phyloP scores from a whole-genome alignment of 2,329 filamentous ascomycete genomes.

The Rosellinia necatrix region DNA sequence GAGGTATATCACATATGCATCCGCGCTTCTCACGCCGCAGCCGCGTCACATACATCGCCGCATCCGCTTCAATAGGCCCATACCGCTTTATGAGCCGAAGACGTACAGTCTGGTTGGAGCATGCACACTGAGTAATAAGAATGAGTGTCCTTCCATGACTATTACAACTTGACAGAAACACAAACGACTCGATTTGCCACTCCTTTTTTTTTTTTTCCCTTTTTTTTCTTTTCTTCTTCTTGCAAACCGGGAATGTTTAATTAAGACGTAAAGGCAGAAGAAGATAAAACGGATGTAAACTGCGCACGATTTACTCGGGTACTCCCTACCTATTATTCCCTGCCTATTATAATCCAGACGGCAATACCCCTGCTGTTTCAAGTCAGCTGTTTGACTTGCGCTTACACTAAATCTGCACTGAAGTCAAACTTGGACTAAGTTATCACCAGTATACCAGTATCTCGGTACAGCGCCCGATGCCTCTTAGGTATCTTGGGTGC shows the following conservation, averaged over 20 bases:
- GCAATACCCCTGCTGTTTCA: neutral
- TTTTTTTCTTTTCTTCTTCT: neutral
- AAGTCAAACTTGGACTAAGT: too few relatives aligned
- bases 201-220: neutral
- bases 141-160: neutral
- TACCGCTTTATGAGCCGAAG: neutral
- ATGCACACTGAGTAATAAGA: constrained; percentile 2
- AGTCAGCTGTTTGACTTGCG: neutral
- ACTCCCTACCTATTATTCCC: too few relatives aligned
- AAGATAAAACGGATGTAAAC: constrained; percentile 1
- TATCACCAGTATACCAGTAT: too few relatives aligned
- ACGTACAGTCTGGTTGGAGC: neutral
- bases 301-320: neutral
- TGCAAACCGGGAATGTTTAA: constrained; percentile 28
- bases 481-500: too few relatives aligned
- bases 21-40: too few relatives aligned
- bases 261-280: constrained; percentile 5
- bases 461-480: too few relatives aligned
- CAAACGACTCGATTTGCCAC: constrained; percentile 21
- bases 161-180: neutral
- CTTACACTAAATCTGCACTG: too few relatives aligned
- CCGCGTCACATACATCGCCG: too few relatives aligned
- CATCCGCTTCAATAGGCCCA: too few relatives aligned
- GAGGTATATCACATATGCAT: neutral
- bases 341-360: neutral